phyloP scores from a whole-genome alignment of 2,329 filamentous ascomycete genomes.

The Cryphonectria parasitica region DNA sequence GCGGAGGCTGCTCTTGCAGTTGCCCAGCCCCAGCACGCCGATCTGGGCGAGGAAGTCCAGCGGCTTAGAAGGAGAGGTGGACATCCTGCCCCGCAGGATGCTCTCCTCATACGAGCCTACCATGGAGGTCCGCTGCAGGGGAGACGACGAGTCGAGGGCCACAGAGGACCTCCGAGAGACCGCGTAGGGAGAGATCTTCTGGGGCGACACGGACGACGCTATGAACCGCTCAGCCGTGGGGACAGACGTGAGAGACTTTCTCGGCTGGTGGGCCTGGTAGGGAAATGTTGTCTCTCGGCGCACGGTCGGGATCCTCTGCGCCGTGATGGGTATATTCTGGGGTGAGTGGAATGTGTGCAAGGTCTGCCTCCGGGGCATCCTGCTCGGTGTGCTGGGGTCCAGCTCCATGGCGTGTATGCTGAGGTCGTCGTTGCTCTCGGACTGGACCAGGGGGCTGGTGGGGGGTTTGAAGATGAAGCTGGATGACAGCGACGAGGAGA shows the following conservation, averaged over 20 bases:
- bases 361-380: constrained; percentile 67
- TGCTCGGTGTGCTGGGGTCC: constrained; percentile 40
- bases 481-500: constrained; percentile 74
- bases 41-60: constrained; percentile 94
- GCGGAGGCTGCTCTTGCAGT: constrained; percentile 81
- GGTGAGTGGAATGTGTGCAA: constrained; percentile 50
- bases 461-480: constrained; percentile 86
- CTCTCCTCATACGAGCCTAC: constrained; percentile 98
- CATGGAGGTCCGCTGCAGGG: constrained; percentile 89
- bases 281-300: constrained; percentile 65
- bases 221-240: constrained; percentile 46
- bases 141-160: constrained; percentile 69
- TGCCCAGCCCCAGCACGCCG: constrained; percentile 85
- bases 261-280: constrained; percentile 79
- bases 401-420: constrained; percentile 61
- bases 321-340: constrained; percentile 25
- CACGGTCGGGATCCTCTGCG: constrained; percentile 44
- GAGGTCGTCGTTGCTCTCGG: constrained; percentile 80
- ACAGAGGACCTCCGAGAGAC: constrained; percentile 66
- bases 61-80: constrained; percentile 89
- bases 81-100: constrained; percentile 93
- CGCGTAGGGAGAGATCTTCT: constrained; percentile 49
- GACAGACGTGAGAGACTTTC: constrained; percentile 71
- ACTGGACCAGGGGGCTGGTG: constrained; percentile 89
- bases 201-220: constrained; percentile 50